Percentiles rank a stretch among this genome's conserved stretches.
Conservation (phyloP, 495 filamentous ascomycete species). For the Melanomma pulvis-pyrius region DNA sequence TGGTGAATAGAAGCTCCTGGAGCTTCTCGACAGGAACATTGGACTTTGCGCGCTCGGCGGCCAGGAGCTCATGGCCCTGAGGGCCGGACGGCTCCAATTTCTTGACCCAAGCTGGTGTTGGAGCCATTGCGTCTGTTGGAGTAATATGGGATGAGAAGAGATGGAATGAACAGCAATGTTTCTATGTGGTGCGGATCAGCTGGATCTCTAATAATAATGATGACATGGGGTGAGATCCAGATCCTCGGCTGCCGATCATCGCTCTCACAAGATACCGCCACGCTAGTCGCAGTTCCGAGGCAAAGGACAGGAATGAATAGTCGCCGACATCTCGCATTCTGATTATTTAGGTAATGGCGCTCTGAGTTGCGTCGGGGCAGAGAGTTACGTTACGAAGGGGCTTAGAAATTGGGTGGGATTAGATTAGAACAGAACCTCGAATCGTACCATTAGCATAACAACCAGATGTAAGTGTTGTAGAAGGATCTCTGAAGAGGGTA, state of each 20-base stretch:
- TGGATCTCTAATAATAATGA: not conserved
- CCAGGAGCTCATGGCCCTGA: conserved; percentile 63
- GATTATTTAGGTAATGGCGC: no score
- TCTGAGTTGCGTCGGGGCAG: no score
- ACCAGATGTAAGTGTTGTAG: no score
- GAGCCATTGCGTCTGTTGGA: conserved; percentile 37
- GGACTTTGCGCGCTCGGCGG: conserved; percentile 62
- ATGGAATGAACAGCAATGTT: not conserved
- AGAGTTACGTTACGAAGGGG: no score
- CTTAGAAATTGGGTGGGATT: not conserved
- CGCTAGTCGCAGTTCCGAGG: conserved; percentile 19
- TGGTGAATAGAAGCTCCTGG: conserved; percentile 63
- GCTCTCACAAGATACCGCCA: not conserved
- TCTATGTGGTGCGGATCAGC: not conserved
- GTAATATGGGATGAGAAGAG: not conserved
- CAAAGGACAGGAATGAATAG: not conserved
- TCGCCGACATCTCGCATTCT: not conserved
- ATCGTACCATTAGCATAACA: no score
- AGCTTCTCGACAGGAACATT: conserved; percentile 61
- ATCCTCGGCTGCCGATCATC: conserved; percentile 14
- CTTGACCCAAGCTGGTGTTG: conserved; percentile 65
- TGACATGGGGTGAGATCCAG: not conserved
- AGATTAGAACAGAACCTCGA: not conserved
- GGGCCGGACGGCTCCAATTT: conserved; percentile 63
- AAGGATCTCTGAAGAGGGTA: no score